Evolutionary conservation across 352 stramenopile species (phyloP), one percentile per base, ranked within the genome.

Genomic region (Phytopythium aichiense): DNA sequence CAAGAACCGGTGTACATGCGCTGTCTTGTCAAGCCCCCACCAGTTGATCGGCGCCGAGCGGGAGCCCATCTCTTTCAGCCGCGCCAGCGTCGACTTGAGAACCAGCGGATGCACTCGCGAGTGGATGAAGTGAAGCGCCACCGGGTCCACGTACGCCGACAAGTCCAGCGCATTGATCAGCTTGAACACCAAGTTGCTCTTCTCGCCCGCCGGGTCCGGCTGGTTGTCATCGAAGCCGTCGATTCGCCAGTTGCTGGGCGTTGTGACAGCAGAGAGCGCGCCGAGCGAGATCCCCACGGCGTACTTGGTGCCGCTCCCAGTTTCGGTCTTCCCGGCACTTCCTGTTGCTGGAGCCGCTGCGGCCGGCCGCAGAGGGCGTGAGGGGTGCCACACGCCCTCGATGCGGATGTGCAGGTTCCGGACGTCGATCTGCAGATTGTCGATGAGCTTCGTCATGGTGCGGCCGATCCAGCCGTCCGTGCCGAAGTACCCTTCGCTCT

Each of bases 381-480:
- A 71, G 15, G 84, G 82, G 43, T 64, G 73, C 84, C 84, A 94
- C 23, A 74, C 56, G 46, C 87, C 87, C 67, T 96, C 88, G 33
- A 95, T 84, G 33, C 88, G 82, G 50, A 96, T 88, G 61, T 96
- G 88, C 9, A 95, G 64, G 59, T 96, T 96, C 5, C 85, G 72
- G 16, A 96, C 82, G 56, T 96, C 87, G 54, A 96, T 79, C 73
- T 96, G 88, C 25, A 96, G 65, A 56, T 96, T 96, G 69, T 96
- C 88, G 65, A 96, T 96, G 43, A 96, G 76, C 56, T 94, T 93
- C 12, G 88, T 94, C 72, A 96, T 91, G 16, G 88, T 94, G 28
- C 88, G 77, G 42, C 88, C 88, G 45, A 96, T 88, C 82, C 87
- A 96, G 33, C 88, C 88, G 50, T 96, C 85, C 0, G 88, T 91